Percentiles rank a stretch among this genome's conserved stretches.
These are phyloP conservation scores for Cladophialophora immunda DNA, from an alignment of 2,329 filamentous ascomycete genomes.

Conservation along the genomic window DNA sequence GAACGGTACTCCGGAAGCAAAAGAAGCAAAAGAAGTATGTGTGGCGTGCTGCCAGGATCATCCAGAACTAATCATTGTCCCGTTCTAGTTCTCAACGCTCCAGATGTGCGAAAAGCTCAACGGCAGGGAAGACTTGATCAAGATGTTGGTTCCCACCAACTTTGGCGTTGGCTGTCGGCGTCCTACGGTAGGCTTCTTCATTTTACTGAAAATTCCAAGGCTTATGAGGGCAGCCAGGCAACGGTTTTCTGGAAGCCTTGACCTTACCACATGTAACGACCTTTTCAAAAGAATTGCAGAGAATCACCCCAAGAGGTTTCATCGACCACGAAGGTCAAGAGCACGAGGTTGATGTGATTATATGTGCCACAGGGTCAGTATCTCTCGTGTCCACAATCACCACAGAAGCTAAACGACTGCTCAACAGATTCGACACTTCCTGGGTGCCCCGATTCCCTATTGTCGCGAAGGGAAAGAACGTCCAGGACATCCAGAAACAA, in stretches of 20 bases:
- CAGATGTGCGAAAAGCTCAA: slow-evolving; percentile 38
- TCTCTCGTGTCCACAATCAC: no score
- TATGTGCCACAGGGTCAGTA: slow-evolving; percentile 35
- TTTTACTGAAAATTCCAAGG: no score
- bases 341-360: slow-evolving; percentile 38
- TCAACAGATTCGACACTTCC: slow-evolving; percentile 30
- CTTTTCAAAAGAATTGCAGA: slow-evolving; percentile 51
- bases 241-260: slow-evolving; percentile 42
- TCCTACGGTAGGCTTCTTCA: slow-evolving; percentile 51
- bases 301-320: slow-evolving; percentile 48
- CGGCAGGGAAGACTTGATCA: slow-evolving; percentile 48
- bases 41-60: no score
- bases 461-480: slow-evolving; percentile 23
- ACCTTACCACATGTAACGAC: slow-evolving; percentile 56
- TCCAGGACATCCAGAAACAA: slow-evolving; percentile 24
- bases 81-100: slow-evolving; percentile 26
- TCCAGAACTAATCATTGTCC: no score
- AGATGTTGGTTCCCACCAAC: slow-evolving; percentile 55
- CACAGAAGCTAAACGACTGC: no score
- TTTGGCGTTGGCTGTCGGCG: slow-evolving; percentile 54
- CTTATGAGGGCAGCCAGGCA: slow-evolving; percentile 32
- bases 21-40: slow-evolving; percentile 27
- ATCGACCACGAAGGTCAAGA: slow-evolving; percentile 37
- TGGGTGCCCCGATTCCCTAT: slow-evolving; percentile 36
- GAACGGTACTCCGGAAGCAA: slow-evolving; percentile 10